phyloP scores from a whole-genome alignment of 1,139 yeast species.

The Ogataea hybrid region DNA sequence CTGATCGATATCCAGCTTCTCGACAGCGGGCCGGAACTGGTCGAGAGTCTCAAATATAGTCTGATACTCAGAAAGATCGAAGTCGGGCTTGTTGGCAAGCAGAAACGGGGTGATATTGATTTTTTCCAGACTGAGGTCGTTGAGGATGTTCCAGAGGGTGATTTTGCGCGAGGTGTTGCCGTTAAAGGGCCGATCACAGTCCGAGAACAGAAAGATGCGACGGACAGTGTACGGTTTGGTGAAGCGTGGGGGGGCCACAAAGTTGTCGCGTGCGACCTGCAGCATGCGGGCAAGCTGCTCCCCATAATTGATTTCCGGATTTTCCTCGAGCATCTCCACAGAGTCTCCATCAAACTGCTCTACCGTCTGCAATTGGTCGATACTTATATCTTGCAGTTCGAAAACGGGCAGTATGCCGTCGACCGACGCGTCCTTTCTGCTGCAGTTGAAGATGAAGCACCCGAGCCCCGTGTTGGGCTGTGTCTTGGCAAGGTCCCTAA shows the following conservation, averaged over 20 bases:
- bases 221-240: slow-evolving; percentile 38
- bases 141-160: slow-evolving; percentile 55
- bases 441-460: slow-evolving; percentile 56
- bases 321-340: slow-evolving; percentile 23
- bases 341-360: slow-evolving; percentile 34
- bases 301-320: slow-evolving; percentile 22
- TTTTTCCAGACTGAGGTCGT: slow-evolving; percentile 53
- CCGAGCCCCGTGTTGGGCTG: slow-evolving; percentile 67
- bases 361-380: slow-evolving; percentile 38
- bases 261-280: slow-evolving; percentile 37
- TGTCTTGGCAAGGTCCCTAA: slow-evolving; percentile 57
- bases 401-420: slow-evolving; percentile 37
- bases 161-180: slow-evolving; percentile 33
- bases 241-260: slow-evolving; percentile 31
- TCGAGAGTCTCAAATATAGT: slow-evolving; percentile 34
- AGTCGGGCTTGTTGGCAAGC: slow-evolving; percentile 40
- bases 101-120: slow-evolving; percentile 67
- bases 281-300: slow-evolving; percentile 31
- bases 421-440: slow-evolving; percentile 15
- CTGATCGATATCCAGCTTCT: slow-evolving; percentile 43
- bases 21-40: slow-evolving; percentile 27
- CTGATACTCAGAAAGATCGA: slow-evolving; percentile 54
- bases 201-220: slow-evolving; percentile 56
- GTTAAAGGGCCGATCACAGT: slow-evolving; percentile 53
- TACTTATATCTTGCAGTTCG: slow-evolving; percentile 39